Evolutionary conservation across 768 basidiomycete genomes (phyloP), one percentile per base, ranked within the genome.

Genomic region (Pisolithus tinctorius): DNA sequence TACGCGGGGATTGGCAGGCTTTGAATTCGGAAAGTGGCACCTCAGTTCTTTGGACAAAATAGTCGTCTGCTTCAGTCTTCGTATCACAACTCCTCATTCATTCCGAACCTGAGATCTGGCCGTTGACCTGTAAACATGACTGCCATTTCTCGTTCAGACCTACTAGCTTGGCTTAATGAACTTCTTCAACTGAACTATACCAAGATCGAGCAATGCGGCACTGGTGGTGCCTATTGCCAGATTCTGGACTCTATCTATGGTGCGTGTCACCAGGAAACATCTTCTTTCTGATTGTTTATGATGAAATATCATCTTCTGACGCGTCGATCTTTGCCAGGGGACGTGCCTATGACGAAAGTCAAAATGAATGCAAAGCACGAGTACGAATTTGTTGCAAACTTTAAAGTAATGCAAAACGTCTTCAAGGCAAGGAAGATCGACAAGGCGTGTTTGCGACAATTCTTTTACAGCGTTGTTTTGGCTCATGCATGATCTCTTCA

Each of bases 321-420:
- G 47, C 51, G 48, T 59, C 45, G 8, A 50, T 54, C 42, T 13
- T 53, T 27, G 48, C 9, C 62, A 95, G 93, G 87, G 59, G 91
- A 97, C 71, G 55, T 96, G 0, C 93, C 93, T 11, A 92, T 98
- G 90, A 60, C 71, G 34, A 80, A 87, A 55, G 94, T 99, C 60
- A 98, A 97, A 77, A 91, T 97, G 82, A 84, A 84, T 68, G 93
- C 96, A 40, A 93, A 84, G 73, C 89, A 90, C 63, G 91, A 96
- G 66, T 97, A 96, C 73, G 95, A 98, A 69, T 97, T 83, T 64
- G 71, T 98, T 49, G 87, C 82, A 26, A 99, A 99, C 73, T 98
- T 82, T 79, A 97, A 98, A 70, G 79, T 98, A 64, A 73, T 99
- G 69, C 96, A 99, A 68, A 93, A 84, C 61, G 65, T 79, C 38